These are phyloP conservation scores for Osmanthus fragrans DNA, from an alignment of 257 asterid species.

Conservation along the genomic window DNA sequence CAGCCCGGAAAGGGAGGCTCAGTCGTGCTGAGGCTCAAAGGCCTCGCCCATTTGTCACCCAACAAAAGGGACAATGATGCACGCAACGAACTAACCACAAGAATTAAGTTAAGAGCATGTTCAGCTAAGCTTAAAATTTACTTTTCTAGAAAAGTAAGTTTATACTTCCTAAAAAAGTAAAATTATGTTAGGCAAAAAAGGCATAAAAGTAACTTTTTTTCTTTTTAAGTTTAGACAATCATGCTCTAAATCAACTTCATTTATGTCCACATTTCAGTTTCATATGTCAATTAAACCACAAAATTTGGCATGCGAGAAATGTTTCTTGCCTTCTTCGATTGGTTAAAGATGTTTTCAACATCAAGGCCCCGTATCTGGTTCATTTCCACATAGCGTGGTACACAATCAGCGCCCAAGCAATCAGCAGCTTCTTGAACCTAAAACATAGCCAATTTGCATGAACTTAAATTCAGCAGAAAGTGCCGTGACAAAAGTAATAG, in stretches of 20 bases:
- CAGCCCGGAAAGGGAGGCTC: background rate
- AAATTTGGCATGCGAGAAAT: background rate
- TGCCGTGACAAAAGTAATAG: background rate
- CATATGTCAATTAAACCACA: background rate
- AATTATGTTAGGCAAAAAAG: no score
- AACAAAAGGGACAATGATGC: background rate
- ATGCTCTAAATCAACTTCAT: background rate
- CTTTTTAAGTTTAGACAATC: background rate
- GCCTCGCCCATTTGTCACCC: background rate
- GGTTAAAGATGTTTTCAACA: constrained; percentile 53
- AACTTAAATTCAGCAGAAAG: constrained; percentile 5
- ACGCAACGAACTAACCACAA: background rate
- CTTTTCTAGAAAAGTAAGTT: no score
- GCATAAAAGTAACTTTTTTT: background rate
- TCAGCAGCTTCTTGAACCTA: constrained; percentile 98
- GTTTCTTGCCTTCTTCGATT: constrained; percentile 55
- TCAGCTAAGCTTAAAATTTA: background rate
- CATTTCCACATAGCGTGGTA: constrained; percentile 67
- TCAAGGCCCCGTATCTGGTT: constrained; percentile 60
- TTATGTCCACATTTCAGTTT: background rate
- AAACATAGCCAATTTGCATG: constrained; percentile 7
- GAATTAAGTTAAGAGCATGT: background rate
- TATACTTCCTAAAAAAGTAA: no score
- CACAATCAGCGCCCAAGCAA: constrained; percentile 82
- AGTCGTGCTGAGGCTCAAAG: background rate